These are phyloP conservation scores for Trichocladium uniseriatum DNA, from an alignment of 495 filamentous ascomycete genomes.

Conservation along the genomic window DNA sequence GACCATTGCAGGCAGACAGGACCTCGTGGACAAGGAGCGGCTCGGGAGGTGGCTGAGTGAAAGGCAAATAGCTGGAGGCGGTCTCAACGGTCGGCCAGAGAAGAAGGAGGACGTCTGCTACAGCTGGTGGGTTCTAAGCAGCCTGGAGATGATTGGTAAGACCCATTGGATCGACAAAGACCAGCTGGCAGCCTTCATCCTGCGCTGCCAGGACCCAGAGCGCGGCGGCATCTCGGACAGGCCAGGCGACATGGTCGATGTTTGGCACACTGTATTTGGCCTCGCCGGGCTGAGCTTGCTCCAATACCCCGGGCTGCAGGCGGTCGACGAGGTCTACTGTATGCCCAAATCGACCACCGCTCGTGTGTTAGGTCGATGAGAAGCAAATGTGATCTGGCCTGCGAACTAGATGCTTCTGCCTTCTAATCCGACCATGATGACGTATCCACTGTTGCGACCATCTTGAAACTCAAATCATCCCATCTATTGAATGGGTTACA, in stretches of 20 bases:
- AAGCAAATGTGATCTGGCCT: constrained; percentile 5
- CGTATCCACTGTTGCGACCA: constrained; percentile 27
- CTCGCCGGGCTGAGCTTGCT: constrained; percentile 82
- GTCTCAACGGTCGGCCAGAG: constrained; percentile 88
- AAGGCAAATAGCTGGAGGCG: constrained; percentile 75
- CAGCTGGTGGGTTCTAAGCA: constrained; percentile 94
- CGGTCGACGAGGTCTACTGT: constrained; percentile 84
- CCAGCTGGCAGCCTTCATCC: constrained; percentile 69
- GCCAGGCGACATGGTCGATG: constrained; percentile 90
- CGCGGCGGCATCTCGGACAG: constrained; percentile 81
- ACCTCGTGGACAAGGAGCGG: constrained; percentile 73
- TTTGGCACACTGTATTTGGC: constrained; percentile 90
- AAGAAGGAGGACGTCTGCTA: constrained; percentile 97
- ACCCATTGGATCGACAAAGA: constrained; percentile 84
- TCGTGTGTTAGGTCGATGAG: constrained; percentile 39
- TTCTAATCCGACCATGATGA: too few relatives aligned
- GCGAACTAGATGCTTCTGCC: too few relatives aligned
- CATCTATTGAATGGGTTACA: constrained; percentile 55
- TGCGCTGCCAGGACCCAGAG: constrained; percentile 79
- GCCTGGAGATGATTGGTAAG: constrained; percentile 77
- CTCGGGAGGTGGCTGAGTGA: constrained; percentile 89
- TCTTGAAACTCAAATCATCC: constrained; percentile 71
- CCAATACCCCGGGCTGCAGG: constrained; percentile 59
- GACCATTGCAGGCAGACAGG: constrained; percentile 69
- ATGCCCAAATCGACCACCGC: constrained; percentile 61